These are phyloP conservation scores for Parasitella parasitica DNA, from an alignment of 371 early-diverging fungal genomes.

Conservation along the genomic window DNA sequence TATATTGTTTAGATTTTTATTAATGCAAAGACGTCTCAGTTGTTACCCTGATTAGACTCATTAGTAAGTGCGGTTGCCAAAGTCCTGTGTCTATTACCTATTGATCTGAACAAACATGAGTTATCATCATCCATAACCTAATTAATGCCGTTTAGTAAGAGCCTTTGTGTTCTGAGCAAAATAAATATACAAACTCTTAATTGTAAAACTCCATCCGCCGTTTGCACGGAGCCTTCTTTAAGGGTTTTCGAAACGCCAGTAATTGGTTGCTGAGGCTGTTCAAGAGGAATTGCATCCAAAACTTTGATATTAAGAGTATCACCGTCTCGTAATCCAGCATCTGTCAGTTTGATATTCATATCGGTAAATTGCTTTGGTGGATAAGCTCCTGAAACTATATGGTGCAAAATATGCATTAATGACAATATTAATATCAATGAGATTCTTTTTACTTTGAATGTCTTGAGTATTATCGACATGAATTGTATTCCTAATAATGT, in stretches of 20 bases:
- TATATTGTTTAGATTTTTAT: not conserved
- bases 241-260: not conserved
- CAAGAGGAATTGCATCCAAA: conserved; percentile 1
- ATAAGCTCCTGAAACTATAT: conserved; percentile 44
- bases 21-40: no score
- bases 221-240: conserved; percentile 13
- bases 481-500: conserved; percentile 4
- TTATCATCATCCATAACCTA: conserved; percentile 57
- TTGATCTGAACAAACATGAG: conserved; percentile 55
- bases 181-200: conserved; percentile 8
- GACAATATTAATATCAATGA: not conserved
- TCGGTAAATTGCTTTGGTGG: conserved; percentile 36
- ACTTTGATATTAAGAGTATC: conserved; percentile 36
- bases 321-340: conserved; percentile 32
- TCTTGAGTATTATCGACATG: not conserved
- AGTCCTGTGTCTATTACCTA: conserved; percentile 39
- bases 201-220: conserved; percentile 5
- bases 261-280: not conserved
- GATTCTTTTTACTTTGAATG: conserved; percentile 27
- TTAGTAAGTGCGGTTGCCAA: no score
- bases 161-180: not conserved
- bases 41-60: no score
- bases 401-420: not conserved
- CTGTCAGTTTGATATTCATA: conserved; percentile 10
- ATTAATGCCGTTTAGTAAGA: not conserved